phyloP scores from a whole-genome alignment of 352 stramenopile species.

The Phytophthora litchii region DNA sequence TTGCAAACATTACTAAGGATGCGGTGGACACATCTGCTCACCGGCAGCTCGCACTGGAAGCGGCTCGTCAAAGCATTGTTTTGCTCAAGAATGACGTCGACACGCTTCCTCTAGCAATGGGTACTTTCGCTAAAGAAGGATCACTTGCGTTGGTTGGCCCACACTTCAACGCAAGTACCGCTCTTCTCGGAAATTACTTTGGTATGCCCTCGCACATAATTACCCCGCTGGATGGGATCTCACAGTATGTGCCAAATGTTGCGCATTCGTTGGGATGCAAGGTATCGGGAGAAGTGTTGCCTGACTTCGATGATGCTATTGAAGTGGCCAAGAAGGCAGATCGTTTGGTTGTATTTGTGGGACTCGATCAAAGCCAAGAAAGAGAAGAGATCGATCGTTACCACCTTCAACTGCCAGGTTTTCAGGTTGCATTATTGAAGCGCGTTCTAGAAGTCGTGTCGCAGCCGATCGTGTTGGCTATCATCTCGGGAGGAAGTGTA shows the following conservation, averaged over 20 bases:
- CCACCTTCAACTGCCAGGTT: slow-evolving; percentile 62
- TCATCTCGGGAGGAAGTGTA: slow-evolving; percentile 83
- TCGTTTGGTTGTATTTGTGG: slow-evolving; percentile 69
- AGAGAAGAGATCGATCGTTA: slow-evolving; percentile 72
- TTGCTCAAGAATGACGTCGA: slow-evolving; percentile 89
- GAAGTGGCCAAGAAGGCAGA: slow-evolving; percentile 36
- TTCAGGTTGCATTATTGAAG: slow-evolving; percentile 68
- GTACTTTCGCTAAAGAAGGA: slow-evolving; percentile 23
- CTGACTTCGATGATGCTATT: slow-evolving; percentile 59
- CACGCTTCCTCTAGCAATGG: slow-evolving; percentile 58
- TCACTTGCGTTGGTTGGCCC: slow-evolving; percentile 79
- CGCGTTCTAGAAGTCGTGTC: slow-evolving; percentile 48
- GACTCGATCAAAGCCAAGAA: slow-evolving; percentile 68
- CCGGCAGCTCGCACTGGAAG: slow-evolving; percentile 63
- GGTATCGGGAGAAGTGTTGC: slow-evolving; percentile 53
- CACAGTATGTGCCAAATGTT: slow-evolving; percentile 34
- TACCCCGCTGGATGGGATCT: slow-evolving; percentile 61
- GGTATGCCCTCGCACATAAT: slow-evolving; percentile 65
- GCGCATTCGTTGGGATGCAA: slow-evolving; percentile 55
- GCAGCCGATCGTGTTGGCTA: slow-evolving; percentile 74
- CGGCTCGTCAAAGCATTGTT: slow-evolving; percentile 79
- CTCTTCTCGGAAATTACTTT: slow-evolving; percentile 80
- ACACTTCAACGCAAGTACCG: slow-evolving; percentile 65
- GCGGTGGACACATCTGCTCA: slow-evolving; percentile 63
- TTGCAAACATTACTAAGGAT: slow-evolving; percentile 51